Conservation (phyloP, 2,329 filamentous ascomycete genomes). For the Mycosphaerelloides madeirae region DNA sequence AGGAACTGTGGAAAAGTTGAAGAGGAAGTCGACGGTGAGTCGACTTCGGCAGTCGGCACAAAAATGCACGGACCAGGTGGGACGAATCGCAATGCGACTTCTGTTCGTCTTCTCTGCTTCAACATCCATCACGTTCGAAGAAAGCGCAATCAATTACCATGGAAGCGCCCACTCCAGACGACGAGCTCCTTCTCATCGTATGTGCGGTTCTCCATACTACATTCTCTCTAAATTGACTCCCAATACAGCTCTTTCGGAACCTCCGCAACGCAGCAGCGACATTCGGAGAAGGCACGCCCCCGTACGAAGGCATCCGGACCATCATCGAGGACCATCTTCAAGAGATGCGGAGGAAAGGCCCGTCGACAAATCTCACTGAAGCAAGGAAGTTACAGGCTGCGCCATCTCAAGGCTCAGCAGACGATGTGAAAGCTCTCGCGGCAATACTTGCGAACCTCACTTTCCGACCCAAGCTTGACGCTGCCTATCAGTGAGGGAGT, state of each 20-base stretch:
- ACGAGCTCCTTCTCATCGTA: slow-evolving; percentile 26
- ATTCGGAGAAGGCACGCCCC: slow-evolving; percentile 31
- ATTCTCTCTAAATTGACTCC: not conserved
- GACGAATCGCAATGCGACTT: too few species aligned
- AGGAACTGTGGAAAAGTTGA: not conserved
- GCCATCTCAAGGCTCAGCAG: not conserved
- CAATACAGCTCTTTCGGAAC: slow-evolving; percentile 31
- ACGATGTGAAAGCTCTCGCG: not conserved
- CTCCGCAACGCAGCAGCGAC: slow-evolving; percentile 34
- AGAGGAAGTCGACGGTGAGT: too few species aligned
- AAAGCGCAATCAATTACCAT: not conserved
- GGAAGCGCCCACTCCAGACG: slow-evolving; percentile 17
- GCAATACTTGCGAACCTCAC: not conserved
- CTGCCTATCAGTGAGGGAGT: too few species aligned
- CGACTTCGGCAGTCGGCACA: not conserved
- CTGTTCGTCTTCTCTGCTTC: not conserved
- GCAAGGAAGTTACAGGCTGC: slow-evolving; percentile 2
- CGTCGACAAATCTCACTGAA: slow-evolving; percentile 24
- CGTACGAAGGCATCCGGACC: slow-evolving; percentile 28
- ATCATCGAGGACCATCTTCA: slow-evolving; percentile 31
- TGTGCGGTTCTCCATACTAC: not conserved
- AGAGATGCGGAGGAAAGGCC: slow-evolving; percentile 25
- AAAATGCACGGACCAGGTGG: not conserved
- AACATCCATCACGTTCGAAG: not conserved
- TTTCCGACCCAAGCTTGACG: not conserved